Conservation (phyloP, 1,284 basidiomycete genomes). For the Leccinum fallax region DNA sequence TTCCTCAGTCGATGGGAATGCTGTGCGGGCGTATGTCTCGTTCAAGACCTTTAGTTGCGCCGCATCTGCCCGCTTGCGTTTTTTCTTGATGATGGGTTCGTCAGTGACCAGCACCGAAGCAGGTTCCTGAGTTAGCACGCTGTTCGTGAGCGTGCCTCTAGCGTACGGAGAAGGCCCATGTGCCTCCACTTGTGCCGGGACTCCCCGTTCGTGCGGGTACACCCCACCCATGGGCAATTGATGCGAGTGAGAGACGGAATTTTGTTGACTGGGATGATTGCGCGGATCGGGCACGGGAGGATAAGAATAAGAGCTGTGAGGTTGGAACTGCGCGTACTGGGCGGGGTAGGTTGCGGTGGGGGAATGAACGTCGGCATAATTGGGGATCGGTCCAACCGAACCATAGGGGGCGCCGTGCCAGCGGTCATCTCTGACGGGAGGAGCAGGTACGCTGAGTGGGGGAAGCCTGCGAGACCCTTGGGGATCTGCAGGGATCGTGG, state of each 20-base stretch:
- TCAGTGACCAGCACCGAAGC: slow-evolving; percentile 40
- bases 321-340: slow-evolving; percentile 43
- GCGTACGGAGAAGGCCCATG: slow-evolving; percentile 46
- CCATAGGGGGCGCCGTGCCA: slow-evolving; percentile 46
- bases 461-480: slow-evolving; percentile 51
- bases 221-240: slow-evolving; percentile 30
- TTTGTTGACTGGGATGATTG: slow-evolving; percentile 27
- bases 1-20: slow-evolving; percentile 84
- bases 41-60: slow-evolving; percentile 78
- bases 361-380: slow-evolving; percentile 50
- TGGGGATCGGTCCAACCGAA: slow-evolving; percentile 36
- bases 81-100: slow-evolving; percentile 78
- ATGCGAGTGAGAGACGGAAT: slow-evolving; percentile 33
- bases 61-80: slow-evolving; percentile 81
- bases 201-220: slow-evolving; percentile 33
- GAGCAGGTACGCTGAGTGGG: slow-evolving; percentile 43
- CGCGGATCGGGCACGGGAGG: slow-evolving; percentile 39
- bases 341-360: slow-evolving; percentile 57
- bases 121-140: slow-evolving; percentile 37
- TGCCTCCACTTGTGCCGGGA: slow-evolving; percentile 36
- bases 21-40: slow-evolving; percentile 75
- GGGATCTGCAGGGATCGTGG: slow-evolving; percentile 45
- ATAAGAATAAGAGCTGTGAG: slow-evolving; percentile 38
- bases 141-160: slow-evolving; percentile 38
- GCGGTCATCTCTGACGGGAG: slow-evolving; percentile 43